Evolutionary conservation across 2,329 filamentous ascomycete species (phyloP).

Genomic region (Shiraia sp.): DNA sequence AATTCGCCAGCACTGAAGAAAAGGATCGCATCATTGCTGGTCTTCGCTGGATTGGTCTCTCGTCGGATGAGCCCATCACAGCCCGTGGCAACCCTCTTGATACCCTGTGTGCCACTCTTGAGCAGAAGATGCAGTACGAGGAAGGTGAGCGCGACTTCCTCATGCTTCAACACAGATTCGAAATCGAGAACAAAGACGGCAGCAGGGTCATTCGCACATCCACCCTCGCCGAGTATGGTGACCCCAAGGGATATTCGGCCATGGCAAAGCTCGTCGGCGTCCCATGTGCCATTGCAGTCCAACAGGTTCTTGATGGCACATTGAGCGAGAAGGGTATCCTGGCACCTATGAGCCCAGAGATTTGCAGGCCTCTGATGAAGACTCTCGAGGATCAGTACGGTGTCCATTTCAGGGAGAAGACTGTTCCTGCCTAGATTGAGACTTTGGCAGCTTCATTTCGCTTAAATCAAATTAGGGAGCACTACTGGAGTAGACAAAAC

Average conservation of each 20-base stretch:
- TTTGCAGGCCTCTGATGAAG: constrained; percentile 74
- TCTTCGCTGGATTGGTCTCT: constrained; percentile 71
- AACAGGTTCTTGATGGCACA: constrained; percentile 76
- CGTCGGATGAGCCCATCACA: constrained; percentile 70
- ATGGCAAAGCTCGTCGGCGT: constrained; percentile 85
- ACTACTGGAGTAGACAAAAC: constrained; percentile 1
- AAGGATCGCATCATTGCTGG: constrained; percentile 71
- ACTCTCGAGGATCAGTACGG: constrained; percentile 78
- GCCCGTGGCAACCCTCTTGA: constrained; percentile 81
- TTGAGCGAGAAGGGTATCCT: constrained; percentile 74
- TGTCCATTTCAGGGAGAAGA: constrained; percentile 74
- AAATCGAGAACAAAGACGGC: constrained; percentile 81
- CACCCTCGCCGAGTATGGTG: constrained; percentile 82
- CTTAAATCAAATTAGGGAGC: neutral
- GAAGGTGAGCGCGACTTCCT: constrained; percentile 83
- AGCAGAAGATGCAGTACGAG: constrained; percentile 89
- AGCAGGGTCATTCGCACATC: constrained; percentile 75
- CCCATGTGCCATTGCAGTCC: constrained; percentile 72
- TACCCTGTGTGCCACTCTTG: constrained; percentile 85
- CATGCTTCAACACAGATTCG: constrained; percentile 78
- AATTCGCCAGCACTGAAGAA: constrained; percentile 70
- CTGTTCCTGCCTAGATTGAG: constrained; percentile 33
- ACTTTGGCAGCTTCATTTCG: neutral
- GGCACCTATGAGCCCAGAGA: constrained; percentile 73
- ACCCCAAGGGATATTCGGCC: constrained; percentile 74